Conservation (phyloP, 331 rosid genomes). For the Ulmus americana region DNA sequence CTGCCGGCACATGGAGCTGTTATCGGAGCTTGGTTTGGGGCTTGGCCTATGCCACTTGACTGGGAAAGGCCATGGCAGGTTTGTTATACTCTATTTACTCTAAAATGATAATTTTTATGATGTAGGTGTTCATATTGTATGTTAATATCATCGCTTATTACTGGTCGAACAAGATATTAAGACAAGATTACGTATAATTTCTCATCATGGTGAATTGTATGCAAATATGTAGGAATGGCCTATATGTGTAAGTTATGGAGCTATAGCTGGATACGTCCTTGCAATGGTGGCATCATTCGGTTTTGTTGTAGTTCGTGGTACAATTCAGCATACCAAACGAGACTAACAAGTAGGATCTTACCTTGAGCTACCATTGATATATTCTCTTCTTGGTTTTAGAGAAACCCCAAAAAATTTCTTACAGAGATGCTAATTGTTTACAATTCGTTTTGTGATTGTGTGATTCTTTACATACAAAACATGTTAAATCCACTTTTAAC, state of each 20-base stretch:
- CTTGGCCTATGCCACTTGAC: conserved; percentile 98
- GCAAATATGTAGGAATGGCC: conserved; percentile 76
- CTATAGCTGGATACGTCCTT: conserved; percentile 53
- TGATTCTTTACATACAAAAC: neutral
- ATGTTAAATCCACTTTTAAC: neutral
- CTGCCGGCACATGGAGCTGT: conserved; percentile 82
- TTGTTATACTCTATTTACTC: neutral
- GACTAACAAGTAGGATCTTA: conserved; percentile 36
- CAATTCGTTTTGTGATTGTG: too few relatives aligned
- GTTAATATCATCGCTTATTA: neutral
- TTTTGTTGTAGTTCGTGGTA: conserved; percentile 25
- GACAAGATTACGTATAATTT: neutral
- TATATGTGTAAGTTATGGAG: conserved; percentile 77
- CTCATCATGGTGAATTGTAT: conserved; percentile 8
- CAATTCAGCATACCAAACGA: conserved; percentile 43
- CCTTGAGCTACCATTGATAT: too few relatives aligned
- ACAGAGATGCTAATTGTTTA: too few relatives aligned
- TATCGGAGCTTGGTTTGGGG: conserved; percentile 93
- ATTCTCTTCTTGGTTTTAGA: too few relatives aligned
- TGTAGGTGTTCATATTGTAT: neutral
- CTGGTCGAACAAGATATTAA: neutral
- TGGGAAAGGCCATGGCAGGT: conserved; percentile 99
- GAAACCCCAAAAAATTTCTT: too few relatives aligned
- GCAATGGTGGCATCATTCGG: conserved; percentile 50
- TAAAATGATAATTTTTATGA: neutral